Conservation (phyloP, 192 early-diverging fungal species). For the Coemansia sp. region DNA sequence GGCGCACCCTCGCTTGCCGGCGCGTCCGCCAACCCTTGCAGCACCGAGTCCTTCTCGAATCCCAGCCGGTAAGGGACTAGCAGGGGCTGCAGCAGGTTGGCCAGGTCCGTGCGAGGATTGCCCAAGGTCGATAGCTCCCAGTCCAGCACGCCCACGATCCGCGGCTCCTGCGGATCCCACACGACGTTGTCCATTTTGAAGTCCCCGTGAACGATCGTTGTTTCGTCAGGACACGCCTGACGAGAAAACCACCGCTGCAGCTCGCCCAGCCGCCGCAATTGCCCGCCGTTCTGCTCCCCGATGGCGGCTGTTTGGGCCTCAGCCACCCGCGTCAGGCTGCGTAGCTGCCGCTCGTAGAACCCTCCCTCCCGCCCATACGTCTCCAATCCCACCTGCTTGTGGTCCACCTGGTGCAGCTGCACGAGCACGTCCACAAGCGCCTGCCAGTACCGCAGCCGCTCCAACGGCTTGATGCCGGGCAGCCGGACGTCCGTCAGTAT, state of each 20-base stretch:
- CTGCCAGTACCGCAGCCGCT: slow-evolving; percentile 62
- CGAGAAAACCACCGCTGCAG: slow-evolving; percentile 72
- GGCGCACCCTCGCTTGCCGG: slow-evolving; percentile 59
- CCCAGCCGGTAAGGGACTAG: slow-evolving; percentile 50
- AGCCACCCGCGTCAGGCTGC: slow-evolving; percentile 62
- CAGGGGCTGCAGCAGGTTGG: slow-evolving; percentile 78
- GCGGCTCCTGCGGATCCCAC: slow-evolving; percentile 71
- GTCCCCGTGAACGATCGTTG: slow-evolving; percentile 89
- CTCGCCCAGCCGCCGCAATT: slow-evolving; percentile 65
- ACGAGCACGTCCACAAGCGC: slow-evolving; percentile 76
- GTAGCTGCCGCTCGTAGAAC: slow-evolving; percentile 87
- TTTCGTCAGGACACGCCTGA: slow-evolving; percentile 68
- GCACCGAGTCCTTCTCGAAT: slow-evolving; percentile 1
- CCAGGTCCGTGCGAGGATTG: slow-evolving; percentile 87
- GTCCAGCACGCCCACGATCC: slow-evolving; percentile 85
- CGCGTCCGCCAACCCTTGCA: slow-evolving; percentile 54
- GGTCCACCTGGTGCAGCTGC: slow-evolving; percentile 74
- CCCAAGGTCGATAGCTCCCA: slow-evolving; percentile 92
- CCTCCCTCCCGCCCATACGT: slow-evolving; percentile 64
- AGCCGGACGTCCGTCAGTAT: slow-evolving; percentile 72
- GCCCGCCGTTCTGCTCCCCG: slow-evolving; percentile 58
- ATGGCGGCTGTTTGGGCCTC: slow-evolving; percentile 68
- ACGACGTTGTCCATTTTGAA: slow-evolving; percentile 81
- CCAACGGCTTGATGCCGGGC: slow-evolving; percentile 53
- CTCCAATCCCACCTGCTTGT: slow-evolving; percentile 62